These are phyloP conservation scores for Rubia tinctorum DNA, from an alignment of 305 asterid genomes.

Conservation along the genomic window DNA sequence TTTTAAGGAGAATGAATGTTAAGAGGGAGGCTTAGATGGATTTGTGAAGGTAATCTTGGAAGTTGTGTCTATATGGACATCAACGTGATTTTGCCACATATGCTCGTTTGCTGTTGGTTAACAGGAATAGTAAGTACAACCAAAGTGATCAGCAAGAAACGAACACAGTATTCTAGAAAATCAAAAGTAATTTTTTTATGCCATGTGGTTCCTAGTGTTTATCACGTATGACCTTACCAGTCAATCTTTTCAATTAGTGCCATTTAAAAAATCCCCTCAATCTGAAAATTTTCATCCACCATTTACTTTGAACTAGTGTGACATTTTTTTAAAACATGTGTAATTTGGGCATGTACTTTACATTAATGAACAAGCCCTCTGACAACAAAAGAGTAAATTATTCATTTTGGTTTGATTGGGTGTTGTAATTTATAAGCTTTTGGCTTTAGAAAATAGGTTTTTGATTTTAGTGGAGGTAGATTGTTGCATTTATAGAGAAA, in stretches of 20 bases:
- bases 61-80: not conserved
- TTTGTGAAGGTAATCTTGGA: not conserved
- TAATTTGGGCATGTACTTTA: not conserved
- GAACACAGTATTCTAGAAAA: not conserved
- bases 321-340: not conserved
- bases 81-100: not conserved
- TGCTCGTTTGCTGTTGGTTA: not conserved
- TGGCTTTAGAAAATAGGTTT: not conserved
- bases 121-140: not conserved
- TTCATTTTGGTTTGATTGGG: not conserved
- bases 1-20: not conserved
- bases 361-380: not conserved
- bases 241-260: not conserved
- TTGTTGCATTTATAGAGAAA: not conserved
- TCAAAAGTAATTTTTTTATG: no score
- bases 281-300: not conserved
- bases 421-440: not conserved
- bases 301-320: not conserved
- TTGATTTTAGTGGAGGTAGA: not conserved
- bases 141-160: not conserved
- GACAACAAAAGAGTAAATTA: not conserved
- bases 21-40: not conserved
- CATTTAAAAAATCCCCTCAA: not conserved
- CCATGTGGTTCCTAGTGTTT: not conserved
- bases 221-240: not conserved